Evolutionary conservation across 164 flowering plant species (phyloP), one percentile per base, ranked within the genome.

Genomic region (Vitis labrusca): DNA sequence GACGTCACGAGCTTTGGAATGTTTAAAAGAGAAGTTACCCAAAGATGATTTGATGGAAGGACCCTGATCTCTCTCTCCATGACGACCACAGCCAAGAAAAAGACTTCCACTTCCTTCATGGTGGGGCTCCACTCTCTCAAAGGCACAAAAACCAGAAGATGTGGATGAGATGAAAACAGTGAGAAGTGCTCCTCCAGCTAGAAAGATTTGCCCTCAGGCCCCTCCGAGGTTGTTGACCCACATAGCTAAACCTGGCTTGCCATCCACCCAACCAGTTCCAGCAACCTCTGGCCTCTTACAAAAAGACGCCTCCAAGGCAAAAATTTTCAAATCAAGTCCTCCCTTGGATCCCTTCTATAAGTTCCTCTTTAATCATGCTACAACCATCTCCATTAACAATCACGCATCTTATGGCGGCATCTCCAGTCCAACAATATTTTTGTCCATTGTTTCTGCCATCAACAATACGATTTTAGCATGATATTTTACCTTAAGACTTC

Each of bases 31-130:
- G 69, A 80, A 74, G 85, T 76, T 76, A 78, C 63, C 78, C 61
- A 75, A 76, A 76, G 69, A 59, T 73, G 74, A 66, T 75, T 75
- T 71, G 73, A 71, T 50, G 58, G 27, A 63, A 69, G 27, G 59
- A 61, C 67, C 67, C 72, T 62, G 14, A 10, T 69, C 29, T 67
- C 62, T 72, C 74, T 63, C 66, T 27, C 76, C 29, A 29, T 58
- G 60, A 66, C 72, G 65, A 76, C 75, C 73, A 84, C 72, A 74
- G 74, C 74, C 73, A 71, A 44, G 71, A 77, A 72, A 83, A 79
- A 58, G 89, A 87, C 88, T 65, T 78, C 82, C 88, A 87, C 89
- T 86, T 77, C 78, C 69, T 72, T 65, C 74, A 72, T 75, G 76
- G 83, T 79, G 86, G 91, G 88, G 78, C 67, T 71, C 71, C 74